phyloP scores from a whole-genome alignment of 352 stramenopile genomes.

The Discostella stelligera region DNA sequence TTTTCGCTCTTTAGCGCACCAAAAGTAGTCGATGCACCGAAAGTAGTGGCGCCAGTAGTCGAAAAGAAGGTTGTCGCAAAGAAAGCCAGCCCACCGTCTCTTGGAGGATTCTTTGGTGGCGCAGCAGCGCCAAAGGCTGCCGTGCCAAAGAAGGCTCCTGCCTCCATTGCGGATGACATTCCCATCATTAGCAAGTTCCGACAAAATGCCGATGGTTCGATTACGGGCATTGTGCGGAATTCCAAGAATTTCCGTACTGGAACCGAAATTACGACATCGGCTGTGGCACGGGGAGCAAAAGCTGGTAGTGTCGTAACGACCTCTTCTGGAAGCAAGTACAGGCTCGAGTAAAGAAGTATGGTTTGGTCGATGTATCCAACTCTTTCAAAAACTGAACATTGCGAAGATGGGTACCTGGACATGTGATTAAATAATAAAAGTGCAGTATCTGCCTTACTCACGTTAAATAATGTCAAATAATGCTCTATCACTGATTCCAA shows the following conservation, averaged over 20 bases:
- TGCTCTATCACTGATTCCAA: background rate
- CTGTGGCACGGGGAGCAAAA: constrained; percentile 61
- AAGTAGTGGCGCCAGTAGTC: constrained; percentile 3
- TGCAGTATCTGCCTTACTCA: background rate
- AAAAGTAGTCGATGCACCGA: background rate
- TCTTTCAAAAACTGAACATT: background rate
- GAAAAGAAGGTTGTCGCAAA: constrained; percentile 33
- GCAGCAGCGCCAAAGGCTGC: constrained; percentile 2
- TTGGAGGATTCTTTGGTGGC: constrained; percentile 13
- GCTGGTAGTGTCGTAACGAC: constrained; percentile 66
- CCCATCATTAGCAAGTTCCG: constrained; percentile 68
- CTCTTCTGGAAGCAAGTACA: constrained; percentile 74
- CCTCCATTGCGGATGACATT: constrained; percentile 46
- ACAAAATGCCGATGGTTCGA: constrained; percentile 72
- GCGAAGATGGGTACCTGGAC: background rate
- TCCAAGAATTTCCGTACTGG: constrained; percentile 68
- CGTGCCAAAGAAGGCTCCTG: constrained; percentile 24
- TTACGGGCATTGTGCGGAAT: constrained; percentile 74
- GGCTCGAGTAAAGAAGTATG: constrained; percentile 53
- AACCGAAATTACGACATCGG: constrained; percentile 78
- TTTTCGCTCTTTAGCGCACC: constrained; percentile 11
- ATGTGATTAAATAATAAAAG: background rate
- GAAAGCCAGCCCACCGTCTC: background rate
- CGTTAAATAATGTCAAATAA: background rate
- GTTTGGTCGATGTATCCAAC: background rate